Base-by-base conservation (phyloP, 306 rosid species). In the Erythrophleum fordii region DNA sequence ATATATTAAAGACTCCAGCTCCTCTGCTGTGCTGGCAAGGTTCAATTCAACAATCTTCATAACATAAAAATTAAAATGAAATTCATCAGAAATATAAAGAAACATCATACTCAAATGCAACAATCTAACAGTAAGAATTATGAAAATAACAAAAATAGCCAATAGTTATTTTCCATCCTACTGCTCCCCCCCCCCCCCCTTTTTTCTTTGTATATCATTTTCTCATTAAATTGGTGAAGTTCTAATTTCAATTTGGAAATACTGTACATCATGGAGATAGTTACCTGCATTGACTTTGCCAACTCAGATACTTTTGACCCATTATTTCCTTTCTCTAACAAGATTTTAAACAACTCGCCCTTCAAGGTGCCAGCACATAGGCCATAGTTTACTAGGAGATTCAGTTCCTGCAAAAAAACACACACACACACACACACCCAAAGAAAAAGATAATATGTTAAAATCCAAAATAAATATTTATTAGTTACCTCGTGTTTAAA, bases 261-360 rank as follows among this genome's bases (percentile, higher is more conserved):
- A 26, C 16, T 77, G 53, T 49, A 52, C 29, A 67, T 46, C 10
- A 58, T 37, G 59, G 4, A 68, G 48, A 69, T 61, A 29, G 72
- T 81, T 83, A 93, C 98, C 90, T 88, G 90, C 72, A 76, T 75
- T 81, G 88, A 84, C 83, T 89, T 90, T 39, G 89, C 90, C 85
- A 95, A 80, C 22, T 93, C 96, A 77, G 93, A 86, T 79, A 93
- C 91, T 79, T 92, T 88, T 87, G 87, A 88, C 53, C 99, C 99
- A 86, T 77, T 87, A 82, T 86, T 90, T 81, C 98, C 98, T 80
- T 88, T 87, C 80, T 87, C 92, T 39, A 87, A 85, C 84, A 95
- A 89, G 77, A 90, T 90, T 81, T 69, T 88, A 82, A 93, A 93
- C 80, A 93, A 84, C 77, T 89, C 98, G 17, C 89, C 82, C 89